Evolutionary conservation across 495 filamentous ascomycete genomes (phyloP), one percentile per base, ranked within the genome.

Genomic region (Penicillium salamii): DNA sequence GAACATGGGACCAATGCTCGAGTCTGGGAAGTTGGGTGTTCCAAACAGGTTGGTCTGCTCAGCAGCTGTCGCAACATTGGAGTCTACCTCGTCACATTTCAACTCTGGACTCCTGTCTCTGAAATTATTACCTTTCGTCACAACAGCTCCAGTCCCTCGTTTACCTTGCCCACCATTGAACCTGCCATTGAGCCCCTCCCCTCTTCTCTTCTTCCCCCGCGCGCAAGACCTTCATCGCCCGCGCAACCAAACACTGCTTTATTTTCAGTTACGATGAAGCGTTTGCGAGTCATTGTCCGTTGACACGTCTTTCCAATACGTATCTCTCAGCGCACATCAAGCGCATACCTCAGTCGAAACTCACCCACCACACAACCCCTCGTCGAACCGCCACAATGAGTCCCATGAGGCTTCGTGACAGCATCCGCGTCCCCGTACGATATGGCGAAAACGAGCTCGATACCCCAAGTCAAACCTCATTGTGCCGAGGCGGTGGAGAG

Each of bases 351-450:
- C 2, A 15, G 11, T 7, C n/a, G n/a, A 38, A 14, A 12, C 11
- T 13, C 15, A 31, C 19, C 19, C 17, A 12, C 28, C 31, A n/a
- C 23, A 7, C 8, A 19, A 13, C 33, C 17, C 17, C 13, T 13
- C 26, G 32, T 20, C 46, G 5, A 23, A 17, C 19, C 43, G 54
- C 23, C 37, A 59, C 40, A 44, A 40, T 31, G 37, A 44, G 35
- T 21, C 17, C 36, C 13, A 63, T 61, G 55, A 59, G 46, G 8
- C 59, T 67, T 1, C 61, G 60, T 20, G 36, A 45, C 17, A 53
- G 26, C 14, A 55, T 63, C 29, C 58, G 52, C 7, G 53, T 50
- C 13, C 59, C 57, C 9, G 29, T 28, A 21, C 53, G 60, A 17
- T 61, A 54, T 38, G 56, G 44, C 14, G 37, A 55, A 24, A 18